A percentile compares a stretch with the other conserved stretches of the same genome.
Conservation (phyloP, 169 alveolate genomes). For the Eimeria acervulina region DNA sequence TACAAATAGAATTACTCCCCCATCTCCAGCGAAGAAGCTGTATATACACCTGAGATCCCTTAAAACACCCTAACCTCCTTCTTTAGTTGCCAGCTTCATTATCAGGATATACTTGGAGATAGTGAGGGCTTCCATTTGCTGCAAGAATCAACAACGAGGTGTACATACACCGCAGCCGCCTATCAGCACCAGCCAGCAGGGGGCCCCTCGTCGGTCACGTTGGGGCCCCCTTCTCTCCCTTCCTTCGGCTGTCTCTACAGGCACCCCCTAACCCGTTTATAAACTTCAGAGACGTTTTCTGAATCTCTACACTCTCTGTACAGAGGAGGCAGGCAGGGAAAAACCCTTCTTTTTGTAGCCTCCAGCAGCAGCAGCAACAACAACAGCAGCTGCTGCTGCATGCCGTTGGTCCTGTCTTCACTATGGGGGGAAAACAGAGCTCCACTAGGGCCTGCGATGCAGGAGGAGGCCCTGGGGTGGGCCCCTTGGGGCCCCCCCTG, state of each 20-base stretch:
- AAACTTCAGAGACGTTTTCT: too few species aligned
- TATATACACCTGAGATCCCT: slow-evolving; percentile 23
- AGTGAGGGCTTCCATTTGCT: neutral
- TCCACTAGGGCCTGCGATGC: too few species aligned
- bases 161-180: slow-evolving; percentile 8
- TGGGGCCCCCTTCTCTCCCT: too few species aligned
- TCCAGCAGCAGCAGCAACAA: slow-evolving; percentile 1
- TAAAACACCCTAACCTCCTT: neutral
- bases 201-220: neutral
- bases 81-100: neutral
- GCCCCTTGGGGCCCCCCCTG: slow-evolving; percentile 13
- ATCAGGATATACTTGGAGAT: too few species aligned
- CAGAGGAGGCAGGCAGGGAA: neutral
- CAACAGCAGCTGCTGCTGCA: neutral
- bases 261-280: too few species aligned
- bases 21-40: neutral
- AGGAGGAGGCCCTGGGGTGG: neutral
- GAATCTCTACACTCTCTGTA: neutral
- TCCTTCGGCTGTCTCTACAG: neutral
- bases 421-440: neutral
- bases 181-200: neutral
- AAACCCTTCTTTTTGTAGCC: neutral
- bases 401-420: neutral
- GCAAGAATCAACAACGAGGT: neutral
- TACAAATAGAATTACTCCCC: neutral